Evolutionary conservation across 805 yeast genomes (phyloP).

Genomic region (Metschnikowia borealis): DNA sequence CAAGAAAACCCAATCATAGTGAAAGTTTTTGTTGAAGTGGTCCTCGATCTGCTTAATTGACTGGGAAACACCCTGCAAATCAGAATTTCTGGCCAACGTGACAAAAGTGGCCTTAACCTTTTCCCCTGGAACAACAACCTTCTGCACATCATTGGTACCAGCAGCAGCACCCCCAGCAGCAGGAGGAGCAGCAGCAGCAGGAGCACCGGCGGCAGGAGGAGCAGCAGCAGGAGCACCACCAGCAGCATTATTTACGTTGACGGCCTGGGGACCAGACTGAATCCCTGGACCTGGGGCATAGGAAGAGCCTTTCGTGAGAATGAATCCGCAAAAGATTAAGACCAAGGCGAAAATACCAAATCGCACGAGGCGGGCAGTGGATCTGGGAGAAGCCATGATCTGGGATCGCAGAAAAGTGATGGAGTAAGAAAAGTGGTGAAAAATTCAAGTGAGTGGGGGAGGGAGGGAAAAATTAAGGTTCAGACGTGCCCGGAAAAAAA

Average conservation of each 20-base stretch:
- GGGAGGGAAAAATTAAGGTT: not conserved
- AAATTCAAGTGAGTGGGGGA: not conserved
- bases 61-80: slow-evolving; percentile 11
- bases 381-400: slow-evolving; percentile 29
- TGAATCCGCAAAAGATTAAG: slow-evolving; percentile 44
- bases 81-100: slow-evolving; percentile 16
- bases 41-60: slow-evolving; percentile 23
- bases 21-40: slow-evolving; percentile 20
- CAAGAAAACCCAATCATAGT: slow-evolving; percentile 26
- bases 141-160: slow-evolving; percentile 2
- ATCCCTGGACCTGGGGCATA: slow-evolving; percentile 14
- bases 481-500: not conserved
- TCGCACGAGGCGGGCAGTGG: slow-evolving; percentile 46
- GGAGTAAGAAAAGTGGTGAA: not conserved
- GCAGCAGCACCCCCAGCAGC: slow-evolving; percentile 5
- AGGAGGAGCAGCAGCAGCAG: slow-evolving; percentile 11
- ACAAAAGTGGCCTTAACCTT: slow-evolving; percentile 64
- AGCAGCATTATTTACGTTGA: not conserved
- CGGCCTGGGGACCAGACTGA: not conserved
- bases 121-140: slow-evolving; percentile 3
- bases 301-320: slow-evolving; percentile 46
- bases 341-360: slow-evolving; percentile 46
- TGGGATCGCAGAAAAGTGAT: not conserved
- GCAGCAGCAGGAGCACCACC: slow-evolving; percentile 3
- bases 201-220: slow-evolving; percentile 10